phyloP scores from a whole-genome alignment of 805 yeast species.

The Pichia pseudocactophila region DNA sequence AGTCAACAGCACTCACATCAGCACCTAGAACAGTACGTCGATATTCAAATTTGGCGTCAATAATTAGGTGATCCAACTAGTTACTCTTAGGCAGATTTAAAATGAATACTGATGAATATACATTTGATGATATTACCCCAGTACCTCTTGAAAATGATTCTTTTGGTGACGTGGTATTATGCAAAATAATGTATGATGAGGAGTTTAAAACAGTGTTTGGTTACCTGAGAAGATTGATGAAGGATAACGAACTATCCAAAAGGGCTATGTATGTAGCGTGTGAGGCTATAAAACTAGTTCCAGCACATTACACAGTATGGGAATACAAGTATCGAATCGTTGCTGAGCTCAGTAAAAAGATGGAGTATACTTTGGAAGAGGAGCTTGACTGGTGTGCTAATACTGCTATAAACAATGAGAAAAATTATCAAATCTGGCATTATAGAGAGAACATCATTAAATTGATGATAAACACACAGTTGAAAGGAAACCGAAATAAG shows the following conservation, averaged over 20 bases:
- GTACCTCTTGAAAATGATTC: constrained; percentile 10
- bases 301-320: constrained; percentile 94
- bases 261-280: constrained; percentile 65
- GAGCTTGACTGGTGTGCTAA: constrained; percentile 78
- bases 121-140: constrained; percentile 13
- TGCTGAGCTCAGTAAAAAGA: constrained; percentile 22
- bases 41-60: no score
- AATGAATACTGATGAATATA: constrained; percentile 8
- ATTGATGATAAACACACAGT: constrained; percentile 10
- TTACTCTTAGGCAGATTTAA: no score
- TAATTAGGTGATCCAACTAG: no score
- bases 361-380: constrained; percentile 26
- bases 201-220: constrained; percentile 62
- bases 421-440: constrained; percentile 97
- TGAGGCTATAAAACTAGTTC: constrained; percentile 53
- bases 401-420: constrained; percentile 66
- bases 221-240: constrained; percentile 49
- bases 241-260: constrained; percentile 50
- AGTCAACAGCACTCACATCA: no score
- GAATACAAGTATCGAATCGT: constrained; percentile 52
- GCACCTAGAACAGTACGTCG: no score
- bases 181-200: constrained; percentile 62
- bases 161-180: constrained; percentile 26
- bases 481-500: constrained; percentile 9
- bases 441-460: constrained; percentile 65